Conservation (phyloP, 768 basidiomycete species). For the Boletus coccyginus region DNA sequence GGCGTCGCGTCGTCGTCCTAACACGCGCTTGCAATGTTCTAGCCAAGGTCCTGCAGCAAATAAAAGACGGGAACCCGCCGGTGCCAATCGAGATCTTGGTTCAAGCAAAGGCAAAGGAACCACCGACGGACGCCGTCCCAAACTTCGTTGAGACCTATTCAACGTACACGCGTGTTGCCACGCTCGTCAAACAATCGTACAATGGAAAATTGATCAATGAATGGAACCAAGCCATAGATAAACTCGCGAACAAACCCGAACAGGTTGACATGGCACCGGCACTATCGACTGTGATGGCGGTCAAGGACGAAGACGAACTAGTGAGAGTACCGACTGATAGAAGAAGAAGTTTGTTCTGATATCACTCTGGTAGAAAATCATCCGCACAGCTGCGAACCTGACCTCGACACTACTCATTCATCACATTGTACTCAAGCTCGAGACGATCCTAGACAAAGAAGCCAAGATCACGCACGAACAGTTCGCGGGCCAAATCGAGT, state of each 20-base stretch:
- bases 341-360: conserved; percentile 6
- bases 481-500: conserved; percentile 83
- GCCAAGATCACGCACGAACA: conserved; percentile 87
- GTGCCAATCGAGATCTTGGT: conserved; percentile 75
- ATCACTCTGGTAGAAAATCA: conserved; percentile 57
- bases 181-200: conserved; percentile 78
- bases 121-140: conserved; percentile 67
- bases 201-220: conserved; percentile 84
- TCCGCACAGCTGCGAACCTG: conserved; percentile 69
- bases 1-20: conserved; percentile 5
- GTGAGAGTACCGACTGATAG: conserved; percentile 45
- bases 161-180: conserved; percentile 65
- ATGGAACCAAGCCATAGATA: conserved; percentile 69
- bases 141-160: conserved; percentile 63
- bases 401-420: conserved; percentile 84
- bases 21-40: conserved; percentile 12
- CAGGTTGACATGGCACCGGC: conserved; percentile 75
- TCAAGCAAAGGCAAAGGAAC: conserved; percentile 79
- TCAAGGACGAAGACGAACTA: conserved; percentile 90
- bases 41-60: conserved; percentile 87
- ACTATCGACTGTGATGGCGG: conserved; percentile 74
- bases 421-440: conserved; percentile 84
- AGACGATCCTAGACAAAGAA: conserved; percentile 88
- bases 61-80: conserved; percentile 52
- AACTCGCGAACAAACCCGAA: conserved; percentile 61